Conservation (phyloP, 176 grass and related monocot species). For the Oryza punctata region DNA sequence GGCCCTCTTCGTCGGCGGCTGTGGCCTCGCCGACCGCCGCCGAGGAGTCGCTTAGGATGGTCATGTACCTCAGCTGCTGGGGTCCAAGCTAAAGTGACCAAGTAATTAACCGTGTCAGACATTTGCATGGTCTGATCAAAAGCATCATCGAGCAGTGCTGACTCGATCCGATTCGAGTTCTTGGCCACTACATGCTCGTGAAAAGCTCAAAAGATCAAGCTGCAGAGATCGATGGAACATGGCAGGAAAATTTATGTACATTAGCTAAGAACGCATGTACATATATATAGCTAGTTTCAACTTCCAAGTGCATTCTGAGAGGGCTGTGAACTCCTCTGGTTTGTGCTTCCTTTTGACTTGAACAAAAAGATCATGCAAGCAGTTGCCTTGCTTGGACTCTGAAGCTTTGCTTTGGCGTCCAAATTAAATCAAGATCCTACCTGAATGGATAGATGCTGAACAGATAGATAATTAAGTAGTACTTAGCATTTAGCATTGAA, state of each 20-base stretch:
- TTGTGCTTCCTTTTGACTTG: not conserved
- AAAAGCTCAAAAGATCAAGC: not conserved
- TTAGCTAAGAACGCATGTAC: not conserved
- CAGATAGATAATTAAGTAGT: not conserved
- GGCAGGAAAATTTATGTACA: not conserved
- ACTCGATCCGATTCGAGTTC: not conserved
- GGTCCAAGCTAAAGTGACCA: constrained; percentile 50
- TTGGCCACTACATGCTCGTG: not conserved
- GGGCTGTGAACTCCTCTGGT: not conserved
- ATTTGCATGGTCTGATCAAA: not conserved
- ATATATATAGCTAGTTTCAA: not conserved
- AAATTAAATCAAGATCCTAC: not conserved
- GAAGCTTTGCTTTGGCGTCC: not conserved
- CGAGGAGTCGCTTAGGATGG: constrained; percentile 72
- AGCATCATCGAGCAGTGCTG: not conserved
- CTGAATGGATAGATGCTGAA: not conserved
- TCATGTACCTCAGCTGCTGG: constrained; percentile 84
- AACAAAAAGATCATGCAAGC: not conserved
- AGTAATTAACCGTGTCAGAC: not conserved
- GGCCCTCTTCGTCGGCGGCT: not conserved
- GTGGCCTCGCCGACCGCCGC: not conserved
- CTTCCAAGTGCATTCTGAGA: not conserved
- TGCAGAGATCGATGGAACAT: not conserved
- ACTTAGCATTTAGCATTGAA: not conserved
- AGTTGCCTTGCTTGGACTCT: not conserved